A percentile compares a stretch with the other conserved stretches of the same genome.
These are phyloP conservation scores for Claviceps purpurea DNA, from an alignment of 2,329 filamentous ascomycete genomes.

Conservation along the genomic window DNA sequence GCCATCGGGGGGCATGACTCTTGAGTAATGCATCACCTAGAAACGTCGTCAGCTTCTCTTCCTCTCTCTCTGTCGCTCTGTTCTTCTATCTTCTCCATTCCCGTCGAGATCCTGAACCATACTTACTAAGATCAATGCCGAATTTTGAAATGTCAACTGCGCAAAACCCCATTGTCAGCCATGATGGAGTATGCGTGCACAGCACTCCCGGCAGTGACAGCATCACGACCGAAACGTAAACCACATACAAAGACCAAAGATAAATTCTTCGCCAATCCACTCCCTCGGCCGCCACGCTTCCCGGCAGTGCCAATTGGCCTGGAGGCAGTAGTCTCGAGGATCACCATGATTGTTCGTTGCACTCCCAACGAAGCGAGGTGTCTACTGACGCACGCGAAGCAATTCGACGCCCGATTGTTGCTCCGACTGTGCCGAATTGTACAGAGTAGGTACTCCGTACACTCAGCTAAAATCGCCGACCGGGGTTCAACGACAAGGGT, in stretches of 20 bases:
- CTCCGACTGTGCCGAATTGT: neutral
- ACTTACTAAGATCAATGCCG: slow-evolving; percentile 57
- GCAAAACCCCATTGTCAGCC: slow-evolving; percentile 5
- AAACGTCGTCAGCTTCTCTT: neutral
- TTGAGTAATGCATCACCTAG: slow-evolving; percentile 86
- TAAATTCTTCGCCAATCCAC: slow-evolving; percentile 10
- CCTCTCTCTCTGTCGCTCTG: neutral
- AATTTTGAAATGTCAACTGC: slow-evolving; percentile 64
- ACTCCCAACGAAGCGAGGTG: neutral
- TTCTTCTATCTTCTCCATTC: neutral
- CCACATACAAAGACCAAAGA: slow-evolving; percentile 11
- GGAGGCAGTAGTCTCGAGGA: slow-evolving; percentile 8
- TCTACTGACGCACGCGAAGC: neutral
- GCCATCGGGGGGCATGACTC: slow-evolving; percentile 74
- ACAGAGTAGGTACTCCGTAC: no score
- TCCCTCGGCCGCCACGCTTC: slow-evolving; percentile 2
- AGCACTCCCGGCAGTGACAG: neutral
- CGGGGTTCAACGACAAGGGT: neutral
- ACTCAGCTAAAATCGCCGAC: neutral
- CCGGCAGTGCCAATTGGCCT: slow-evolving; percentile 5
- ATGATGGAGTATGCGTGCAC: neutral
- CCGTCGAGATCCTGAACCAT: neutral
- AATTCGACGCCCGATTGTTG: neutral
- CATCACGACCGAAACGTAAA: neutral
- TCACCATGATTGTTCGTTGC: slow-evolving; percentile 8